Evolutionary conservation across 768 basidiomycete species (phyloP).

Genomic region (Tricholoma sp.): DNA sequence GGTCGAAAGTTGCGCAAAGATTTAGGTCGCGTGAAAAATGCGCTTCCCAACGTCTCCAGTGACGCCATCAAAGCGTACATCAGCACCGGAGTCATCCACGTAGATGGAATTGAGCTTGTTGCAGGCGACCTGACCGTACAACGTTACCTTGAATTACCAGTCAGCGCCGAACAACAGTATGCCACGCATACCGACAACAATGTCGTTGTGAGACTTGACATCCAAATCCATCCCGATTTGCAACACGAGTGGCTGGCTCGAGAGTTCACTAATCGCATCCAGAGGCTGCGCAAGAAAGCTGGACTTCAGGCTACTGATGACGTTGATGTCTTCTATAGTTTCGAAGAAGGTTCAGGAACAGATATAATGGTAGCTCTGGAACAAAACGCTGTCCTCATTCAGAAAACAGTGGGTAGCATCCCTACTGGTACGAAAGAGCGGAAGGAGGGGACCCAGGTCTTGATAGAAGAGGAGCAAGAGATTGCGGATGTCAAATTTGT

Average conservation of each 20-base stretch:
- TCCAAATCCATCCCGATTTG: slow-evolving; percentile 81
- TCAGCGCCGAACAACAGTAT: slow-evolving; percentile 55
- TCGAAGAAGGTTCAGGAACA: slow-evolving; percentile 62
- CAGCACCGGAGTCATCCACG: slow-evolving; percentile 66
- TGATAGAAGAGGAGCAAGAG: slow-evolving; percentile 88
- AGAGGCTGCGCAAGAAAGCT: slow-evolving; percentile 93
- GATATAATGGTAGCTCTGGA: slow-evolving; percentile 62
- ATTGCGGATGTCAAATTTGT: slow-evolving; percentile 74
- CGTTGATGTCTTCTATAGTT: slow-evolving; percentile 79
- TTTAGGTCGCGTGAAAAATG: slow-evolving; percentile 82
- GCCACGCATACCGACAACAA: slow-evolving; percentile 90
- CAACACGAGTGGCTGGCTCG: slow-evolving; percentile 85
- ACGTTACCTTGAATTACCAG: slow-evolving; percentile 81
- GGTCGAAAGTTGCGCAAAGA: slow-evolving; percentile 94
- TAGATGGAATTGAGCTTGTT: slow-evolving; percentile 87
- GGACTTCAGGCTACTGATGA: slow-evolving; percentile 95
- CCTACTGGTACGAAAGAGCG: slow-evolving; percentile 57
- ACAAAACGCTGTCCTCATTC: slow-evolving; percentile 64
- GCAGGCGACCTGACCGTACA: slow-evolving; percentile 90
- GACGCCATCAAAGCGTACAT: slow-evolving; percentile 79
- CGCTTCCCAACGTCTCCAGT: slow-evolving; percentile 74
- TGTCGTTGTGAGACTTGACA: slow-evolving; percentile 90
- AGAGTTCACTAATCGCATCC: slow-evolving; percentile 88
- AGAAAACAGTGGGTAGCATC: slow-evolving; percentile 67
- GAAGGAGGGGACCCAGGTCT: slow-evolving; percentile 39